A percentile compares a stretch with the other conserved stretches of the same genome.
Conservation (phyloP, 805 yeast genomes). For the Metschnikowia gelsemii region DNA sequence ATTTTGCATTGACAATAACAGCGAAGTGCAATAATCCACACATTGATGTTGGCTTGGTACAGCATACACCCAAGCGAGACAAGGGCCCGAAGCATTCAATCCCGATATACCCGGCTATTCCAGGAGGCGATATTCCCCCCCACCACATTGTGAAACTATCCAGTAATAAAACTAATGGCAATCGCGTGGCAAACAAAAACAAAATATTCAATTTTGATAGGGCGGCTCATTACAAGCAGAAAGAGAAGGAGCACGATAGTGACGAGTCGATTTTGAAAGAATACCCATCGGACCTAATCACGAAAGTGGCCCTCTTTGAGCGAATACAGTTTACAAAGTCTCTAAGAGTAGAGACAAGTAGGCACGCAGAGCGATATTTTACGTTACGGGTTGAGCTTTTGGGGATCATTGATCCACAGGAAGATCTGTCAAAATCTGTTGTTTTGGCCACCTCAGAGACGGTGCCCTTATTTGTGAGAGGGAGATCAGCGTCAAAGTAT, state of each 20-base stretch:
- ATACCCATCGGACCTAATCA: conserved; percentile 9
- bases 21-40: conserved; percentile 52
- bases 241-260: neutral
- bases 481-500: conserved; percentile 65
- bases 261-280: conserved; percentile 8
- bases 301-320: conserved; percentile 64
- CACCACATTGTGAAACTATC: conserved; percentile 57
- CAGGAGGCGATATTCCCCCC: conserved; percentile 53
- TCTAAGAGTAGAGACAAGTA: conserved; percentile 44
- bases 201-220: conserved; percentile 49
- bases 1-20: conserved; percentile 41
- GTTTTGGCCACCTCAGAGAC: conserved; percentile 48
- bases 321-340: conserved; percentile 60
- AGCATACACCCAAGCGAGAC: conserved; percentile 73
- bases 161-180: conserved; percentile 56
- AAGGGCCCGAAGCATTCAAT: conserved; percentile 68
- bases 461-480: conserved; percentile 59
- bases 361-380: conserved; percentile 38
- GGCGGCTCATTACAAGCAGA: conserved; percentile 1
- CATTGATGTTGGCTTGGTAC: conserved; percentile 49
- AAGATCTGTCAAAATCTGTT: conserved; percentile 22
- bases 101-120: conserved; percentile 56
- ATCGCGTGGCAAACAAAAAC: conserved; percentile 49
- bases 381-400: conserved; percentile 53
- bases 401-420: conserved; percentile 40